Evolutionary conservation across 345 rosid genomes (phyloP).

Genomic region (Citrus glauca): DNA sequence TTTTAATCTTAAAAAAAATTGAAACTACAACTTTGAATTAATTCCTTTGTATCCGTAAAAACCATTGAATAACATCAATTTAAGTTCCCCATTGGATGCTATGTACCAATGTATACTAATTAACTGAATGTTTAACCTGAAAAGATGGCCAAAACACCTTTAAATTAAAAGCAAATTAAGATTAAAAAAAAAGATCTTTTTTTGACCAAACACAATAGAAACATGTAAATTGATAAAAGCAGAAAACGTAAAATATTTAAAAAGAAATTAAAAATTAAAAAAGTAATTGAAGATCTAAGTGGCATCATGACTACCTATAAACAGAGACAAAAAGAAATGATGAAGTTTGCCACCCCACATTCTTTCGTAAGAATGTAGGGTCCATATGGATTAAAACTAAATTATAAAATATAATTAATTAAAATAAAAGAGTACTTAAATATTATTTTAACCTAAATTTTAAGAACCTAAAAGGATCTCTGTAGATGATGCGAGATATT

Average conservation of each 20-base stretch:
- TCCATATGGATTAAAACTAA: constrained; percentile 20
- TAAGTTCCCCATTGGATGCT: neutral
- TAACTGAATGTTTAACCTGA: neutral
- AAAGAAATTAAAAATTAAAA: neutral
- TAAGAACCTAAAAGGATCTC: neutral
- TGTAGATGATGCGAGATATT: constrained; percentile 14
- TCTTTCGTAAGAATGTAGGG: constrained; percentile 23
- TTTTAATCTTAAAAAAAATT: too few relatives aligned
- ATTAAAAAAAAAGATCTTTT: neutral
- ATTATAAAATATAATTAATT: constrained; percentile 5
- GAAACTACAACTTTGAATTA: neutral
- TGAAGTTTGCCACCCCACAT: constrained; percentile 42
- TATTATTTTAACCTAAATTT: neutral
- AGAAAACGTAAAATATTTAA: neutral
- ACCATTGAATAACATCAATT: neutral
- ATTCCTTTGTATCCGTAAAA: neutral
- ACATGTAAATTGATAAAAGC: constrained; percentile 1
- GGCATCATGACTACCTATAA: constrained; percentile 39
- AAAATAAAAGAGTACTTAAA: constrained; percentile 1
- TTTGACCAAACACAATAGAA: constrained; percentile 1
- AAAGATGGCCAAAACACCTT: neutral
- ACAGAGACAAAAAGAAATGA: constrained; percentile 63
- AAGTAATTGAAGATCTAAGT: neutral
- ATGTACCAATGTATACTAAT: neutral
- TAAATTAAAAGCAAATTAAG: neutral